Conservation (phyloP, 345 rosid genomes). For the Moricandia moricandioides region DNA sequence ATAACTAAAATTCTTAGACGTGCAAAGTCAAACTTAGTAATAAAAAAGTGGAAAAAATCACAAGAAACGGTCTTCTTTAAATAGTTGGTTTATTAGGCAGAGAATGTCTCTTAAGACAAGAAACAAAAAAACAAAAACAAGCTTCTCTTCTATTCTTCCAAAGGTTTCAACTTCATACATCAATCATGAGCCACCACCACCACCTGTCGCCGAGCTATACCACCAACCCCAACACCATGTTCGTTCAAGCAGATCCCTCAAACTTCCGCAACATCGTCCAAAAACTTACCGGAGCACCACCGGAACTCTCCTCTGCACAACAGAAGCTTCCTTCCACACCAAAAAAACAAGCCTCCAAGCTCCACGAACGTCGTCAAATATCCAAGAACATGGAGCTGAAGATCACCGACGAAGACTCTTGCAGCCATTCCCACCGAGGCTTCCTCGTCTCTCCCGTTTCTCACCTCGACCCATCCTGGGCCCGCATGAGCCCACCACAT, state of each 20-base stretch:
- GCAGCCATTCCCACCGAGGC: slow-evolving; percentile 35
- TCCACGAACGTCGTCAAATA: slow-evolving; percentile 72
- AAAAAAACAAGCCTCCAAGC: slow-evolving; percentile 61
- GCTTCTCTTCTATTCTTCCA: slow-evolving; percentile 18
- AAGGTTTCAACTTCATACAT: not conserved
- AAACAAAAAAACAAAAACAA: not conserved
- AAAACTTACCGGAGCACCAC: slow-evolving; percentile 78
- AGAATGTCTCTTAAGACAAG: slow-evolving; percentile 24
- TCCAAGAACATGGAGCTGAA: slow-evolving; percentile 67
- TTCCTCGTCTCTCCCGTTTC: slow-evolving; percentile 73
- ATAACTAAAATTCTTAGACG: slow-evolving; percentile 20
- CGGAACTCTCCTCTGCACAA: slow-evolving; percentile 42
- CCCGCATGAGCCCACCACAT: slow-evolving; percentile 41
- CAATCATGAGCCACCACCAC: slow-evolving; percentile 30
- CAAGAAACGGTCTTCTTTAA: slow-evolving; percentile 25
- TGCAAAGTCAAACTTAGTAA: slow-evolving; percentile 28
- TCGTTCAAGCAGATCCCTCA: slow-evolving; percentile 84
- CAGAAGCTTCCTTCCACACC: slow-evolving; percentile 57
- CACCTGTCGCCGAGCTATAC: slow-evolving; percentile 38
- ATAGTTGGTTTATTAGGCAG: slow-evolving; percentile 18
- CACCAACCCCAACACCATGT: slow-evolving; percentile 69
- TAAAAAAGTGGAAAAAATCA: slow-evolving; percentile 9
- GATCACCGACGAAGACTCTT: slow-evolving; percentile 41
- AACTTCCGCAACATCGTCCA: slow-evolving; percentile 85
- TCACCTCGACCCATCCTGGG: slow-evolving; percentile 51